Conservation (phyloP, 2,329 filamentous ascomycete species). For the Orbilia quercus region DNA sequence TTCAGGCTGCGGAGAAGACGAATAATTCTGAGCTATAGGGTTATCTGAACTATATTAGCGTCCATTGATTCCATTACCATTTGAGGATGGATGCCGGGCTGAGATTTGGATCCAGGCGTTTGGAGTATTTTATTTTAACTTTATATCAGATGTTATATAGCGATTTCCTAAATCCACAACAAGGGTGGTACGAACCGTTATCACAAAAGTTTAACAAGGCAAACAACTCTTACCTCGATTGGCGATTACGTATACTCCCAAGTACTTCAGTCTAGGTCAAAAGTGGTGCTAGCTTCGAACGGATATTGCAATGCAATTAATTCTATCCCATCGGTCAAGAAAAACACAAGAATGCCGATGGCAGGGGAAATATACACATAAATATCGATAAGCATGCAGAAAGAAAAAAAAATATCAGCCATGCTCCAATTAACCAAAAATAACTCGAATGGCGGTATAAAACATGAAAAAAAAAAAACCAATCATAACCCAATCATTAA, state of each 20-base stretch:
- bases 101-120: too few species aligned
- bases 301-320: background rate
- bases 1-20: background rate
- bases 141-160: too few species aligned
- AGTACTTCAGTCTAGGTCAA: background rate
- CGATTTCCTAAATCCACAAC: too few species aligned
- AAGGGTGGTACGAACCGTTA: too few species aligned
- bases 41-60: too few species aligned
- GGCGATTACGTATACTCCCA: background rate
- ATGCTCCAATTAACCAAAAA: slow-evolving; percentile 18
- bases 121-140: too few species aligned
- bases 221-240: too few species aligned
- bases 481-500: slow-evolving; percentile 45
- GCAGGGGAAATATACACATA: slow-evolving; percentile 26
- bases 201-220: too few species aligned
- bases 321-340: slow-evolving; percentile 23
- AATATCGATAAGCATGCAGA: slow-evolving; percentile 11
- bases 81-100: too few species aligned
- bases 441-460: background rate
- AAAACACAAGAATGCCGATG: background rate
- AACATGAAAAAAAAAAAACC: slow-evolving; percentile 21
- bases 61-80: too few species aligned
- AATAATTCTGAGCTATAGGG: background rate
- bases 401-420: slow-evolving; percentile 10
- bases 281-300: background rate